Base-by-base conservation (phyloP, 139 green algal species). In the Coccomyxa sp. region DNA sequence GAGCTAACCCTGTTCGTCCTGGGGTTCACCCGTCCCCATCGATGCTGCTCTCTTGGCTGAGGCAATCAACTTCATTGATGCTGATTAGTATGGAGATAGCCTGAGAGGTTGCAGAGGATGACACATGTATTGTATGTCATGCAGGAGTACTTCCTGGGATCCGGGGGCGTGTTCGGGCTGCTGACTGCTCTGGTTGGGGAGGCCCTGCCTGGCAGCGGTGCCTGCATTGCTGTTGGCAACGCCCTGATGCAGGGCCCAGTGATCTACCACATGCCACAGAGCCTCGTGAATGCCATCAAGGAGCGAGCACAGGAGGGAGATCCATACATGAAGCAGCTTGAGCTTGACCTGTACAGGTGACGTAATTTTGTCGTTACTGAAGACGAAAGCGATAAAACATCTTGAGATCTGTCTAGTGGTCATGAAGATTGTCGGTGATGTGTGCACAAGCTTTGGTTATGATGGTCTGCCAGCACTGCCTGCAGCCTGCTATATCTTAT, bases 71-170 rank as follows among this genome's bases (percentile, higher is more conserved):
- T n/a, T n/a, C n/a, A n/a, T n/a, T n/a, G n/a, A n/a, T n/a, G n/a
- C n/a, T n/a, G n/a, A n/a, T n/a, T n/a, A n/a, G n/a, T n/a, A n/a
- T n/a, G n/a, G n/a, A n/a, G n/a, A n/a, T n/a, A n/a, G n/a, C n/a
- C n/a, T n/a, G n/a, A n/a, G n/a, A n/a, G n/a, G n/a, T n/a, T 29
- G 44, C 16, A 58, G 16, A 58, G 12, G 14, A 58, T 58, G 44
- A 58, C 44, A 58, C 44, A 29, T 58, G 12, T 44, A 31, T 40
- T 12, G 9, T 10, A 16, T 73, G 34, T 8, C 36, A 24, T 50
- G 18, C 74, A 87, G 70, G 85, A 87, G 37, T 85, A 74, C 74
- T 87, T 78, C 70, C 58, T 89, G 79, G 85, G 85, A 27, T 72
- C 33, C 8, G 85, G 85, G 7, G 79, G 82, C 27, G 75, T 89